A percentile compares a stretch with the other conserved stretches of the same genome.
These are phyloP conservation scores for Letharia lupina DNA, from an alignment of 495 filamentous ascomycete species.

Conservation along the genomic window DNA sequence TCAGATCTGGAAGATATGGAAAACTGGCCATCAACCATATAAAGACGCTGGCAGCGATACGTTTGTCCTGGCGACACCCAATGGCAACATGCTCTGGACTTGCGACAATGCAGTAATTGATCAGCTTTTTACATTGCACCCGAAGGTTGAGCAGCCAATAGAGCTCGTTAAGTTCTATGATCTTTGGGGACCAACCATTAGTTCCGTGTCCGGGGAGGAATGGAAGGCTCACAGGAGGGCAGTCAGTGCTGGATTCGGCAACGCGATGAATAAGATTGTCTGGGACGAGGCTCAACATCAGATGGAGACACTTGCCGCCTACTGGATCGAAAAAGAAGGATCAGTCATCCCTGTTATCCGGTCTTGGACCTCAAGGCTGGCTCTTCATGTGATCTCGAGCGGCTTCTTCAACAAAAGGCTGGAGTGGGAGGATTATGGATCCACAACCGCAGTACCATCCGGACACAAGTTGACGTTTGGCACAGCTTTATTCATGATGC, in stretches of 20 bases:
- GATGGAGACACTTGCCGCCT: neutral
- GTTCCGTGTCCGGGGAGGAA: neutral
- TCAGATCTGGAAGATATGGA: constrained; percentile 1
- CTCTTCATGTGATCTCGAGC: constrained; percentile 7
- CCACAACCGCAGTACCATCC: neutral
- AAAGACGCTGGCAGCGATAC: constrained; percentile 7
- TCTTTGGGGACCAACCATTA: neutral
- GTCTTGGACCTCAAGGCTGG: constrained; percentile 7
- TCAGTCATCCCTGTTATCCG: constrained; percentile 6
- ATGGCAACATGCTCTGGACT: constrained; percentile 11
- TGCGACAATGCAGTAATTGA: neutral
- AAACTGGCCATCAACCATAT: constrained; percentile 6
- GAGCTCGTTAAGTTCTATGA: neutral
- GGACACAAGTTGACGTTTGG: neutral
- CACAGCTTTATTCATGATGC: neutral
- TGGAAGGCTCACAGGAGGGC: neutral
- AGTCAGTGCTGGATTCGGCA: neutral
- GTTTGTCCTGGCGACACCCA: constrained; percentile 5
- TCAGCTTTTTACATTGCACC: neutral
- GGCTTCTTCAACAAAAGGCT: constrained; percentile 1
- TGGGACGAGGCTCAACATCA: neutral
- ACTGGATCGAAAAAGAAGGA: neutral
- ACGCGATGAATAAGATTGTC: neutral
- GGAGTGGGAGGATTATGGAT: neutral
- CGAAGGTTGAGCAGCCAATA: neutral